These are phyloP conservation scores for Ettlia oleoabundans DNA, from an alignment of 139 green algal species.

Conservation along the genomic window DNA sequence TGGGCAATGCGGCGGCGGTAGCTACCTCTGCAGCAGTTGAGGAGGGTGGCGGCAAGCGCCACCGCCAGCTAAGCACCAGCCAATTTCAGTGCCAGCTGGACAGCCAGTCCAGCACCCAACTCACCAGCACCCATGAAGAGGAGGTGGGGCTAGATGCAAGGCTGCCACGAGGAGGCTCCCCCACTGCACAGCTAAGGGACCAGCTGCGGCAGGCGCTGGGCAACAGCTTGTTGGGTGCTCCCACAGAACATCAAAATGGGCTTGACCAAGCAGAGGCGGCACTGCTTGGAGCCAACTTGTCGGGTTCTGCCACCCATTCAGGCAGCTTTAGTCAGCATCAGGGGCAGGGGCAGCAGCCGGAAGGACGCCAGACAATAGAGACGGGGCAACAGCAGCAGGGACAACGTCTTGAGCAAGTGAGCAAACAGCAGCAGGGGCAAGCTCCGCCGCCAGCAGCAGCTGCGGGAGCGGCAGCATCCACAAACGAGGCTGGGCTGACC, in stretches of 20 bases:
- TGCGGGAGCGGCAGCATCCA: conserved; percentile 8
- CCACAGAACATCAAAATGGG: too few species aligned
- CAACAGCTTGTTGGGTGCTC: background rate
- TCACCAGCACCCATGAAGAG: background rate
- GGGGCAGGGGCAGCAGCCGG: background rate
- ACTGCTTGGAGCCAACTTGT: too few species aligned
- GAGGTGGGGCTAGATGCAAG: background rate
- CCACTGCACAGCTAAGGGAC: conserved; percentile 19
- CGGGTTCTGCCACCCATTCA: too few species aligned
- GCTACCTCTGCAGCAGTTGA: background rate
- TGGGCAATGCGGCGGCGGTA: background rate
- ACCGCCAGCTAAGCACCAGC: background rate
- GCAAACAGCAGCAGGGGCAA: background rate
- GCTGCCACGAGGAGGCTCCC: conserved; percentile 12
- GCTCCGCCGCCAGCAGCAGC: conserved; percentile 13
- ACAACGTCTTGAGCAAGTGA: too few species aligned
- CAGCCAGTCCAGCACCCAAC: too few species aligned
- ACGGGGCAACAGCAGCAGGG: background rate
- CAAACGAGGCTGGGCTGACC: background rate
- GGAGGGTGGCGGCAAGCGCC: conserved; percentile 16
- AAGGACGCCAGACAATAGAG: background rate
- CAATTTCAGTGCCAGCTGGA: too few species aligned
- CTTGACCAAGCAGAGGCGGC: too few species aligned
- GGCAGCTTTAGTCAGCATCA: too few species aligned
- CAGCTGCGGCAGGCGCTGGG: conserved; percentile 34